A percentile compares a stretch with the other conserved stretches of the same genome.
phyloP scores from a whole-genome alignment of 805 yeast species.

The Pichia paraexigua region DNA sequence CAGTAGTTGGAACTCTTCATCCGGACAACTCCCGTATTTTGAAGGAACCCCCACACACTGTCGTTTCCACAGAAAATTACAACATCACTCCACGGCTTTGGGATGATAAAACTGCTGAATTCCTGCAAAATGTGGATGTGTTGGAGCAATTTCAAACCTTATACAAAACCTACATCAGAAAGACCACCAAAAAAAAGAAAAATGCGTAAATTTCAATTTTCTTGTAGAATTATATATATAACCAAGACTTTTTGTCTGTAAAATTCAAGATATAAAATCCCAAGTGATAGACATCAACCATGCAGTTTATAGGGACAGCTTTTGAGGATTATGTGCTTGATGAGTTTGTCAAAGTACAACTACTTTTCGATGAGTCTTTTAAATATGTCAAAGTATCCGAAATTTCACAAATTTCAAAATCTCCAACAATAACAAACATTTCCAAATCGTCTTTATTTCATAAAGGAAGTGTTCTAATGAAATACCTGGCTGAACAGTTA shows the following conservation, averaged over 20 bases:
- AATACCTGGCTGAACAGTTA: conserved; percentile 16
- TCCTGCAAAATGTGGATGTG: background rate
- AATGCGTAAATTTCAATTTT: background rate
- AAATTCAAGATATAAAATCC: background rate
- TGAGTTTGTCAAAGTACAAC: conserved; percentile 20
- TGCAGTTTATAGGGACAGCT: conserved; percentile 7
- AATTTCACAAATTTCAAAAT: conserved; percentile 13
- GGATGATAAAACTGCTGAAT: background rate
- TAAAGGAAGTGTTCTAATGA: conserved; percentile 15
- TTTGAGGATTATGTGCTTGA: conserved; percentile 18
- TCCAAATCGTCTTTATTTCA: conserved; percentile 4
- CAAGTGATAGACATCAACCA: background rate
- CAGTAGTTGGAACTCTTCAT: background rate
- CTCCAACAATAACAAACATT: conserved; percentile 8
- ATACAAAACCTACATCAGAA: background rate
- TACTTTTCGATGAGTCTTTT: conserved; percentile 19
- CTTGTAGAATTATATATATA: background rate
- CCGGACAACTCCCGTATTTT: background rate
- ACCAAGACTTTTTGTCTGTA: background rate
- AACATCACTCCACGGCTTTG: background rate
- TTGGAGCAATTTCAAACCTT: background rate
- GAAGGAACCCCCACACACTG: background rate
- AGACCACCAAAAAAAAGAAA: background rate
- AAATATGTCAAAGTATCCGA: conserved; percentile 16
- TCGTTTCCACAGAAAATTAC: background rate